Base-by-base conservation (phyloP, 1,139 yeast genomes). In the Suhomyces panamericanus region DNA sequence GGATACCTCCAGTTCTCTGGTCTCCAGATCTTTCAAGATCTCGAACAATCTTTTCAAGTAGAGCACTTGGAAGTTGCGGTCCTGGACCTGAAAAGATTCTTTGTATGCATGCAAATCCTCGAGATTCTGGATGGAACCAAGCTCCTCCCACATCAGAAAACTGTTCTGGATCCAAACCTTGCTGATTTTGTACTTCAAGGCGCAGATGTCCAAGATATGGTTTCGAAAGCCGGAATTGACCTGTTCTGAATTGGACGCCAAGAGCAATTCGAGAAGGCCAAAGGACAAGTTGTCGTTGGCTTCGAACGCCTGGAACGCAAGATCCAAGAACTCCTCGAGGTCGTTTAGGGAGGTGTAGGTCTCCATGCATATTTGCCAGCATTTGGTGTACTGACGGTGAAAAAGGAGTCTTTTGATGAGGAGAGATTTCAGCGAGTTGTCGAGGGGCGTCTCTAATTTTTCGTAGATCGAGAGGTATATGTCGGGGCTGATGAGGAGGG, bases 301-400 rank as follows among this genome's bases (percentile, higher is more conserved):
- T 22, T 47, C 45, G 17, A 66, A 52, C 9, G 54, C 54, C 4
- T 46, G 41, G 13, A 59, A 49, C 6, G 69, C 54, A 15, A 58
- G 43, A 14, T 66, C 74, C 26, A 71, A 54, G 30, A 64, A 57
- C 6, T 69, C 75, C 47, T 73, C 77, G 15, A 73, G 51, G 44
- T 72, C 78, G 13, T 59, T 58, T 10, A 73, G 56, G 6, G 74
- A 61, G 14, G 65, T 55, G 17, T 58, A 50, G 3, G 55, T 58
- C n/a, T 62, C 62, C 12, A 60, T 40, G 32, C 67, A 52, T 9
- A 64, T 48, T 12, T 51, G 49, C 77, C 77, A 73, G 40, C 70
- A 62, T 10, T 52, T 52, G 4, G 49, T 50, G 56, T 64, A 73
- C 33, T 56, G 57, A 35, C 62, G 54, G 49, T 72, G 75, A 43